Evolutionary conservation across 2,329 filamentous ascomycete genomes (phyloP).

Genomic region (Atkinsonella texensis): DNA sequence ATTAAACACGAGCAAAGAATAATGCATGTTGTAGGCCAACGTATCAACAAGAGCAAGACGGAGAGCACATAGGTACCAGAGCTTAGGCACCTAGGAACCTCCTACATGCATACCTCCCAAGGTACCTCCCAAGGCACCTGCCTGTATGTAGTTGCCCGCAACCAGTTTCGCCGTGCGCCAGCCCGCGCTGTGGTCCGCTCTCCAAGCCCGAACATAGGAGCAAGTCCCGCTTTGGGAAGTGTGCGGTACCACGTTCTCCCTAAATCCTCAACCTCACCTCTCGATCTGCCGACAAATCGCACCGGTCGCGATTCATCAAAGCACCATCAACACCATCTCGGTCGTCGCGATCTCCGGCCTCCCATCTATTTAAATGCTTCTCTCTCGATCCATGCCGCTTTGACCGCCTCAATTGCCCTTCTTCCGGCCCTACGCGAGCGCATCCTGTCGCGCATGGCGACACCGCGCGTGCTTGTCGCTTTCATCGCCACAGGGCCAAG

Average conservation of each 20-base stretch:
- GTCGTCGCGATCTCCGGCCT: constrained; percentile 25
- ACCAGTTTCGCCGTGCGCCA: constrained; percentile 11
- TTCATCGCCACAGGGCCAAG: constrained; percentile 37
- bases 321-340: constrained; percentile 29
- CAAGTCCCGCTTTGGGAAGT: constrained; percentile 27
- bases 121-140: too few species aligned
- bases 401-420: constrained; percentile 33
- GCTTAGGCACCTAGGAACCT: too few species aligned
- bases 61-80: too few species aligned
- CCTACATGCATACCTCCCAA: too few species aligned
- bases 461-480: constrained; percentile 33
- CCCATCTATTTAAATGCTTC: constrained; percentile 42
- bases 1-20: too few species aligned
- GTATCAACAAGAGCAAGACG: too few species aligned
- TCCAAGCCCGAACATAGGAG: constrained; percentile 2
- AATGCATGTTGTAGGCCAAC: too few species aligned
- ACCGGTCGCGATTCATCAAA: constrained; percentile 39
- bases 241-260: constrained; percentile 23
- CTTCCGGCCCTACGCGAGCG: constrained; percentile 39
- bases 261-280: constrained; percentile 45
- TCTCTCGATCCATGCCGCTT: constrained; percentile 37
- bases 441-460: constrained; percentile 43
- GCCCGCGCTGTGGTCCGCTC: not conserved
- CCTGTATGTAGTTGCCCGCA: too few species aligned
- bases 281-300: constrained; percentile 39